Evolutionary conservation across 139 green algal species (phyloP).

Genomic region (Volvox africanus): DNA sequence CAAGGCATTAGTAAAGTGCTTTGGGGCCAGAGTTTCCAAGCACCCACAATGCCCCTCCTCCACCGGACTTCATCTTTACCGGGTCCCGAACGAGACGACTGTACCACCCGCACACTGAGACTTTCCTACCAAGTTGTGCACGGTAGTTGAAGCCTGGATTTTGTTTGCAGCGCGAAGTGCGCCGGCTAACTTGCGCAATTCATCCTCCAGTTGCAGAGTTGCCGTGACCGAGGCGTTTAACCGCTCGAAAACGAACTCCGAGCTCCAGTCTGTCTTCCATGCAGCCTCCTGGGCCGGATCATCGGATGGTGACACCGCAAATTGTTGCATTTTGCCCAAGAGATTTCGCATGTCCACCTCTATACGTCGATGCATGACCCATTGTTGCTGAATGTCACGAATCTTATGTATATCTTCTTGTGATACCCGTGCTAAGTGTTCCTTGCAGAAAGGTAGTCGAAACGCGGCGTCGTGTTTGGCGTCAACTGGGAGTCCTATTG

Average conservation of each 20-base stretch:
- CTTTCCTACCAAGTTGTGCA: neutral
- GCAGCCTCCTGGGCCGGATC: neutral
- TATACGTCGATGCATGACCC: slow-evolving; percentile 1
- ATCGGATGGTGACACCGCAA: neutral
- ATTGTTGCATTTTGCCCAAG: neutral
- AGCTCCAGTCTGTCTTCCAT: neutral
- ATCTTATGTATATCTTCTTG: neutral
- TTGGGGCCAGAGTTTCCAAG: no score
- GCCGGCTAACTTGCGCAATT: neutral
- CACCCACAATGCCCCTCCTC: no score
- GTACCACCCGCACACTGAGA: no score
- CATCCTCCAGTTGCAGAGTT: neutral
- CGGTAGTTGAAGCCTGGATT: neutral
- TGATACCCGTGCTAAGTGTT: neutral
- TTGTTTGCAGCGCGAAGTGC: neutral
- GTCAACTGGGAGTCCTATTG: neutral
- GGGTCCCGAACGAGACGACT: no score
- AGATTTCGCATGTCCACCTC: neutral
- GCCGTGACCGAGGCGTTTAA: neutral
- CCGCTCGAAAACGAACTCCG: neutral
- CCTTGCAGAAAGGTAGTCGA: slow-evolving; percentile 3
- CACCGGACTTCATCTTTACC: no score
- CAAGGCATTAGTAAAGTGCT: no score
- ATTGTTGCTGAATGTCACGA: slow-evolving; percentile 11
- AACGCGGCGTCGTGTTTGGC: neutral